A percentile compares a stretch with the other conserved stretches of the same genome.
phyloP scores from a whole-genome alignment of 148 eudicot species.

The Limonium bicolor region DNA sequence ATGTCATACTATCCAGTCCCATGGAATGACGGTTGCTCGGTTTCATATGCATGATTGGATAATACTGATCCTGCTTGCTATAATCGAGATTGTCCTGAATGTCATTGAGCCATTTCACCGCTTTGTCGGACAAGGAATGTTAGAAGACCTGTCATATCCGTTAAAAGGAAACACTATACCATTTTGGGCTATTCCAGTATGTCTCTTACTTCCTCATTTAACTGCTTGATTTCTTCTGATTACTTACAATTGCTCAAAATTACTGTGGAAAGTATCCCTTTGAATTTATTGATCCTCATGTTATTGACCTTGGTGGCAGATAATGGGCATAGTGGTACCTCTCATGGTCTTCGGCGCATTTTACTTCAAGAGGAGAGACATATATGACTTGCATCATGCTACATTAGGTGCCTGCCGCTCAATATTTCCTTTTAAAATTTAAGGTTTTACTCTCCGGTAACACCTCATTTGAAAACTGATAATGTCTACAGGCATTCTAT shows the following conservation, averaged over 20 bases:
- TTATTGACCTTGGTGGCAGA: constrained; percentile 9
- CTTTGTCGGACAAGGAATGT: constrained; percentile 17
- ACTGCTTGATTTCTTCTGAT: not conserved
- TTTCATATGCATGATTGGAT: constrained; percentile 29
- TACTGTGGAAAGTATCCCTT: not conserved
- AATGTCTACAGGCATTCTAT: constrained; percentile 19
- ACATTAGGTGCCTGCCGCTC: constrained; percentile 11
- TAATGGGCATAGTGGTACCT: constrained; percentile 20
- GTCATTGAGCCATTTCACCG: constrained; percentile 28
- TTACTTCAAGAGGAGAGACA: constrained; percentile 20
- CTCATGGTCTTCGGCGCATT: constrained; percentile 11
- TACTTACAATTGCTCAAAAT: not conserved
- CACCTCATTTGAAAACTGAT: not conserved
- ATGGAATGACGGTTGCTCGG: constrained; percentile 10
- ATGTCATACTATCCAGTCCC: constrained; percentile 8
- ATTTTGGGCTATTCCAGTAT: constrained; percentile 26
- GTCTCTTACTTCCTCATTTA: not conserved
- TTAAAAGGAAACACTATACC: constrained; percentile 22
- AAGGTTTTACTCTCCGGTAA: not conserved
- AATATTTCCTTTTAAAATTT: not conserved
- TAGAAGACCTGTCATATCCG: constrained; percentile 20
- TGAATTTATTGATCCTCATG: not conserved
- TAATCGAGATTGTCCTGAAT: constrained; percentile 10
- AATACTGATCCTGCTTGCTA: constrained; percentile 14
- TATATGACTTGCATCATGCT: constrained; percentile 35